A percentile compares a stretch with the other conserved stretches of the same genome.
Evolutionary conservation across 2,329 filamentous ascomycete species (phyloP).

Genomic region (Colletotrichum trifolii): DNA sequence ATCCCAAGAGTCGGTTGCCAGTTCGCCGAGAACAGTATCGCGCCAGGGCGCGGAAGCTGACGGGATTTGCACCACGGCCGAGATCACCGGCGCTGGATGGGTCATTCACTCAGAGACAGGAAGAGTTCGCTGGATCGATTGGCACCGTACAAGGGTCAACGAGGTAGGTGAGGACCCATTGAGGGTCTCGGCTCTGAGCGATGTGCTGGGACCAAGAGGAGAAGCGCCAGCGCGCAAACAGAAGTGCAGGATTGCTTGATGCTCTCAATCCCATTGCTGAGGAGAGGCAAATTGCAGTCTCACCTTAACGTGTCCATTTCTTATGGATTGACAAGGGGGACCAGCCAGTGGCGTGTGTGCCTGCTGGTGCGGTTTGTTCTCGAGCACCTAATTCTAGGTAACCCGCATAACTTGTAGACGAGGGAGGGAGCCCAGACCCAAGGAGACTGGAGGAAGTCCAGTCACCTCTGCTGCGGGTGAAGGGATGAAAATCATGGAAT

Average conservation of each 20-base stretch:
- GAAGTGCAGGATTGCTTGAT: constrained; percentile 6
- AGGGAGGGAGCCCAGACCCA: too few species aligned
- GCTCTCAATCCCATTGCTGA: background rate
- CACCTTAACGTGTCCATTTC: background rate
- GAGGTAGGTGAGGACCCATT: constrained; percentile 5
- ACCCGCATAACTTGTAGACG: too few species aligned
- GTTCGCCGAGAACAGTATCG: constrained; percentile 18
- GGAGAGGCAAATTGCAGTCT: constrained; percentile 18
- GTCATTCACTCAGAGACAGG: background rate
- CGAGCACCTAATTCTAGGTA: background rate
- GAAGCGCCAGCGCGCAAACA: background rate
- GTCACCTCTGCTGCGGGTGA: background rate
- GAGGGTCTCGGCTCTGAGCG: constrained; percentile 12
- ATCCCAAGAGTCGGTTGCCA: too few species aligned
- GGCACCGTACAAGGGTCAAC: constrained; percentile 10
- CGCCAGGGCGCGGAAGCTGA: constrained; percentile 10
- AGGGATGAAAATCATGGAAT: too few species aligned
- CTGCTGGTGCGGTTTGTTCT: background rate
- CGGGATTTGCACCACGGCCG: constrained; percentile 30
- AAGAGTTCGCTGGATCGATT: constrained; percentile 4
- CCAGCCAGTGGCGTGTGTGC: constrained; percentile 3
- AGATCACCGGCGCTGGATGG: constrained; percentile 7
- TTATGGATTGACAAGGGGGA: constrained; percentile 1
- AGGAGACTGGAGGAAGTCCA: constrained; percentile 3
- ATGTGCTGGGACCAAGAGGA: background rate